phyloP scores from a whole-genome alignment of 768 basidiomycete genomes.

The Leccinum arenicola region DNA sequence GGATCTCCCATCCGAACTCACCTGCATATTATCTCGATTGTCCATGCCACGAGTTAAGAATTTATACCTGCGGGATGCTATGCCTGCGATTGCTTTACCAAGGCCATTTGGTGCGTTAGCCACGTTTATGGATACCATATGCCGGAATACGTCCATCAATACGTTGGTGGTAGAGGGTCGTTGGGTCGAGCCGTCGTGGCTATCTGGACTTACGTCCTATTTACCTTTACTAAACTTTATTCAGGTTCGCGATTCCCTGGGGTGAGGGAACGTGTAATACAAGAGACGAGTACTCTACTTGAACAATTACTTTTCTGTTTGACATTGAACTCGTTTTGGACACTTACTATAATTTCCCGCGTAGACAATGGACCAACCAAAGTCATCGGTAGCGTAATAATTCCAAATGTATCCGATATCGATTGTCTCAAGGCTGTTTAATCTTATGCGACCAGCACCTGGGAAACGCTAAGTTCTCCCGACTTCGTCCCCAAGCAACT shows the following conservation, averaged over 20 bases:
- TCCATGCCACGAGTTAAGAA: conserved; percentile 45
- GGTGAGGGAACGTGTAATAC: conserved; percentile 11
- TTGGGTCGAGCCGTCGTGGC: conserved; percentile 22
- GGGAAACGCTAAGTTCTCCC: background rate
- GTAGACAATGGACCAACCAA: conserved; percentile 5
- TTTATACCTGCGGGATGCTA: conserved; percentile 48
- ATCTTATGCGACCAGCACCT: background rate
- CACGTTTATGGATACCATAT: conserved; percentile 7
- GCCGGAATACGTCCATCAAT: conserved; percentile 6
- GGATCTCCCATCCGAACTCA: conserved; percentile 62
- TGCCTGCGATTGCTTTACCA: background rate
- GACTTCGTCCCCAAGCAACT: background rate
- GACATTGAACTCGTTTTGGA: background rate
- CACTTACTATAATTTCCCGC: background rate
- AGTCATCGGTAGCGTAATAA: background rate
- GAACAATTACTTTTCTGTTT: conserved; percentile 5
- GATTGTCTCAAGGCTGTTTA: background rate
- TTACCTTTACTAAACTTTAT: conserved; percentile 16
- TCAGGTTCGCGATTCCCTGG: conserved; percentile 6
- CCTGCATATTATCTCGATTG: conserved; percentile 49
- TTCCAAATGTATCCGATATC: background rate
- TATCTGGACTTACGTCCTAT: conserved; percentile 11
- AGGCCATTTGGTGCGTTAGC: conserved; percentile 43
- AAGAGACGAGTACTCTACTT: conserved; percentile 1
- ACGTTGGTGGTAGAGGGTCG: conserved; percentile 25